Base-by-base conservation (phyloP, 129 eudicot genomes). In the Pseudognaphalium luteoalbum region DNA sequence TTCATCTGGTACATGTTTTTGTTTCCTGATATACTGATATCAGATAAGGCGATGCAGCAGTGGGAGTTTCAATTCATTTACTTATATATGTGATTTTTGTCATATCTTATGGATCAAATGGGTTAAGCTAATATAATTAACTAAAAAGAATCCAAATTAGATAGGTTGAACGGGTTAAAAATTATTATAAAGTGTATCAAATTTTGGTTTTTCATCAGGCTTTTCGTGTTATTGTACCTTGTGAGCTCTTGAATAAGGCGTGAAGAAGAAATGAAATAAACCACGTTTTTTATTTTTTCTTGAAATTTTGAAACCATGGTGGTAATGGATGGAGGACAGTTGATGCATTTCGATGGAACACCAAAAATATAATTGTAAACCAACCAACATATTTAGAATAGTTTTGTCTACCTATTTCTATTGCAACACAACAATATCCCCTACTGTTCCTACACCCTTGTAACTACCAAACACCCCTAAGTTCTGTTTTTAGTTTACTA, bases 1-100 rank as follows among this genome's bases (percentile, higher is more conserved):
- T 54, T 70, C 22, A 37, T 68, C 20, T 14, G 28, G 79, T 64
- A 44, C 69, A 14, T 21, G 25, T 57, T 57, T 57, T 19, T 57
- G 22, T 57, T 57, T n/a, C 39, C 42, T 34, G 44, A 15, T 25
- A 30, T 29, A 32, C 21, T 63, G 34, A 32, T 64, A 64, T n/a
- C 69, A 64, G 9, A 64, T 64, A 17, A 32, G 21, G 37, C 11
- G 4, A 14, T 32, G 44, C 17, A 32, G 42, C 32, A 34, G 14
- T 32, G 19, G 42, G 42, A 33, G 7, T 64, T 33, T 32, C 1
- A 28, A 16, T 4, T 22, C 69, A 14, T 32, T 29, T 12, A 15
- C 68, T 32, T 32, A 32, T 64, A 64, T 25, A 64, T 28, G 69
- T 22, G 42, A 32, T 64, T 11, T 32, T 64, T 64, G 39, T 63